Conservation (phyloP, 495 filamentous ascomycete genomes). For the Penicillium goetzii region DNA sequence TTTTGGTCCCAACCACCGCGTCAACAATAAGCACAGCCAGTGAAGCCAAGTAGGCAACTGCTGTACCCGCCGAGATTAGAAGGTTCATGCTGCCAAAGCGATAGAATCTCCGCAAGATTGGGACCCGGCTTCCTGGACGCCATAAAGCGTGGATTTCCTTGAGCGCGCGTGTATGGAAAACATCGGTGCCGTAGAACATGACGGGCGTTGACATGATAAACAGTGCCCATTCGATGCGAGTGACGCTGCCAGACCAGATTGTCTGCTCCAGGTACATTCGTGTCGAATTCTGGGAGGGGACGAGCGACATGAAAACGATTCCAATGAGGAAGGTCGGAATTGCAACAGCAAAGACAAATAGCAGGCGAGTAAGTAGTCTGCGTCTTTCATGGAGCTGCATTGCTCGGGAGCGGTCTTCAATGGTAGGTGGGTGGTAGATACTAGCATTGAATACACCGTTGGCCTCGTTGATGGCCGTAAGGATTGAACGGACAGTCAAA, state of each 20-base stretch:
- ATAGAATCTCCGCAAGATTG: conserved; percentile 77
- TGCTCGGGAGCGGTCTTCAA: conserved; percentile 79
- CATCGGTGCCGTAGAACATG: conserved; percentile 85
- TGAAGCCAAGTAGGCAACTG: conserved; percentile 85
- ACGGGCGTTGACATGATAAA: conserved; percentile 88
- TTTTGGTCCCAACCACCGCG: conserved; percentile 47
- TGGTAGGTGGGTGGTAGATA: conserved; percentile 78
- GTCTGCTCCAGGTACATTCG: conserved; percentile 68
- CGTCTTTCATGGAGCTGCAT: conserved; percentile 68
- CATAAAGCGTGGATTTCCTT: conserved; percentile 82
- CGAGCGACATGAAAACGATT: conserved; percentile 86
- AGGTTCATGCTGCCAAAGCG: conserved; percentile 97
- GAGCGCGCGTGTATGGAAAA: conserved; percentile 78
- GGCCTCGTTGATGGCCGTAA: conserved; percentile 64
- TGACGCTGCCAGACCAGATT: conserved; percentile 72
- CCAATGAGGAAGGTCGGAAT: conserved; percentile 91
- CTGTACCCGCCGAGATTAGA: conserved; percentile 85
- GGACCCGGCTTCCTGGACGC: conserved; percentile 76
- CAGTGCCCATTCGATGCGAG: conserved; percentile 78
- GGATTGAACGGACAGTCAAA: conserved; percentile 78
- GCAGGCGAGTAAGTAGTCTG: conserved; percentile 64
- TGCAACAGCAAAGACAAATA: conserved; percentile 71
- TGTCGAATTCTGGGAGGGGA: conserved; percentile 58
- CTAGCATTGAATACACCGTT: conserved; percentile 66
- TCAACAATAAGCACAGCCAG: conserved; percentile 77